phyloP scores from a whole-genome alignment of 768 basidiomycete species.

The Leccinellum luteum region DNA sequence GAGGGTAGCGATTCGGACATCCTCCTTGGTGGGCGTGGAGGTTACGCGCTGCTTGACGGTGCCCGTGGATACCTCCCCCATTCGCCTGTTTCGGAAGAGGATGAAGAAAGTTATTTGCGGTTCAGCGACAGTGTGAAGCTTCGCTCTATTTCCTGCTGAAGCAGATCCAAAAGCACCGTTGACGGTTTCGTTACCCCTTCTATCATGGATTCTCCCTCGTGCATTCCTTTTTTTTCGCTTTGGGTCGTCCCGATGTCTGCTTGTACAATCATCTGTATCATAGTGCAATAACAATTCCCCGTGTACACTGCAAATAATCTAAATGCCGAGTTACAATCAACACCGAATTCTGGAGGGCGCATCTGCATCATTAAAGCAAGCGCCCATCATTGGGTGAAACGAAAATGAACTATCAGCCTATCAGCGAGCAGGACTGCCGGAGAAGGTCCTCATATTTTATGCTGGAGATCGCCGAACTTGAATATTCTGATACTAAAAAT shows the following conservation, averaged over 20 bases:
- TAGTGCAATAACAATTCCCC: background rate
- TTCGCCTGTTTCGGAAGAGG: conserved; percentile 9
- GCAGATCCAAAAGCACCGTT: background rate
- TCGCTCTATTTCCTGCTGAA: conserved; percentile 1
- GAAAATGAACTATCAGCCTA: background rate
- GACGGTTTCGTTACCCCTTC: background rate
- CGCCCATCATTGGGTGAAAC: background rate
- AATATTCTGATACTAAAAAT: background rate
- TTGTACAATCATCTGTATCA: background rate
- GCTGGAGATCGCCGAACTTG: too few species aligned
- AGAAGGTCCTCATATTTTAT: too few species aligned
- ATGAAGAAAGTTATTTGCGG: conserved; percentile 6
- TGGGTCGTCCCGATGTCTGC: background rate
- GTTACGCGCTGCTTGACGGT: conserved; percentile 26
- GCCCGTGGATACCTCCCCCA: conserved; percentile 25
- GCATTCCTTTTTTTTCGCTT: background rate
- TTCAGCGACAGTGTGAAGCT: conserved; percentile 13
- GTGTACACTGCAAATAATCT: background rate
- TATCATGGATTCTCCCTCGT: background rate
- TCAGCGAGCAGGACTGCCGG: background rate
- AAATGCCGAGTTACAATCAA: background rate
- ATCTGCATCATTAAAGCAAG: background rate
- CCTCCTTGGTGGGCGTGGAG: conserved; percentile 3
- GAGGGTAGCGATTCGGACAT: background rate
- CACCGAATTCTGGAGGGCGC: background rate